These are phyloP conservation scores for Gracilaria caudata DNA, from an alignment of 23 red algal species.

Conservation along the genomic window DNA sequence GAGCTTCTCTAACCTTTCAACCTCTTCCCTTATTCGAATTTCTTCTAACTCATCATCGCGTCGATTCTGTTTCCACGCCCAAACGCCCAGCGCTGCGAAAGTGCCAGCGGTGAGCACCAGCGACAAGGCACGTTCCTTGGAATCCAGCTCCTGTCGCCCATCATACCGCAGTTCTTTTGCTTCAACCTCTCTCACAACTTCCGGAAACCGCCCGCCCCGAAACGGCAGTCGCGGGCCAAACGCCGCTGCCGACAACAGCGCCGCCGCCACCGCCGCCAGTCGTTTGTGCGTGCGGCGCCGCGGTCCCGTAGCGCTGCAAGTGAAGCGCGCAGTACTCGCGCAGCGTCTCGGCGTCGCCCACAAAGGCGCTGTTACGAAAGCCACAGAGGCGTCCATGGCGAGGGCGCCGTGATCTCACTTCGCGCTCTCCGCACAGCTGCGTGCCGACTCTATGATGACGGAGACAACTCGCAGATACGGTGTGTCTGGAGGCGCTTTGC, in stretches of 20 bases:
- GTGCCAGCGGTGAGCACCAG: constrained; percentile 50
- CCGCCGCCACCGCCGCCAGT: constrained; percentile 3
- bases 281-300: neutral
- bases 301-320: neutral
- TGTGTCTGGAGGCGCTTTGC: too few species aligned
- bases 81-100: constrained; percentile 55
- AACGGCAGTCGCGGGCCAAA: neutral
- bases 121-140: constrained; percentile 41
- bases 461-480: too few species aligned
- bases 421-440: neutral
- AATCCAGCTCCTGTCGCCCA: constrained; percentile 60
- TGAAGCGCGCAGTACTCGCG: neutral
- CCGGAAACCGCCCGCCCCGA: neutral
- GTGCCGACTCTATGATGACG: too few species aligned
- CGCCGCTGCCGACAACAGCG: neutral
- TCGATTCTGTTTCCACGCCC: constrained; percentile 55
- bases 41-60: constrained; percentile 61
- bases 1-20: constrained; percentile 64
- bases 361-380: neutral
- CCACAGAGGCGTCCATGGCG: neutral
- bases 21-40: constrained; percentile 65
- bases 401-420: neutral
- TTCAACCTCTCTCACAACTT: neutral
- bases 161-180: constrained; percentile 57
- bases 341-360: neutral